Conservation (phyloP, 78 protist species). For the Dictyostelium brefeldianum region DNA sequence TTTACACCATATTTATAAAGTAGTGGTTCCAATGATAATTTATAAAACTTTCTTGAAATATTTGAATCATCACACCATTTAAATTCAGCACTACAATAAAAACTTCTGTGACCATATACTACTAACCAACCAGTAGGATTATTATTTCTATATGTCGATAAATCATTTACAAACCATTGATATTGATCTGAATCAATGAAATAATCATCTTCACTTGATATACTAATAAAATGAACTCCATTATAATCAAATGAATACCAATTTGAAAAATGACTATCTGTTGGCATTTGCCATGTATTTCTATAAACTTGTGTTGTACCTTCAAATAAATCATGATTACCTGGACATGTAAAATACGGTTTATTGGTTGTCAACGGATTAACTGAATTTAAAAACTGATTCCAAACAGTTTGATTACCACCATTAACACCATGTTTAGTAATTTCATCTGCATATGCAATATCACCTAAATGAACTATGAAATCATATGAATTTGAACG, state of each 20-base stretch:
- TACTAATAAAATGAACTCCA: constrained; percentile 43
- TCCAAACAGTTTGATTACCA: constrained; percentile 60
- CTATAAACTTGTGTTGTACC: constrained; percentile 1
- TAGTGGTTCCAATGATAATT: constrained; percentile 13
- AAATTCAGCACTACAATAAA: constrained; percentile 24
- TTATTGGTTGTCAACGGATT: constrained; percentile 8
- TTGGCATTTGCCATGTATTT: constrained; percentile 57
- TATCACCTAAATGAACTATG: constrained; percentile 46
- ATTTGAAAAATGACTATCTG: neutral
- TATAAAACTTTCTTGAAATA: neutral
- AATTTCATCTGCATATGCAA: constrained; percentile 58
- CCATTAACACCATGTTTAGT: neutral
- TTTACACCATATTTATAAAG: constrained; percentile 31
- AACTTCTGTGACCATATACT: constrained; percentile 38
- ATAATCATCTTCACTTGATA: constrained; percentile 44
- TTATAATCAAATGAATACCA: constrained; percentile 56
- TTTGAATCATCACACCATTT: constrained; percentile 32
- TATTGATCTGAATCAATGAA: constrained; percentile 7
- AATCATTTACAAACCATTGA: constrained; percentile 36
- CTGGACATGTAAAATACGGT: constrained; percentile 37
- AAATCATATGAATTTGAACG: neutral
- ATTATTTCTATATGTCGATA: neutral
- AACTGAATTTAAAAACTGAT: constrained; percentile 12
- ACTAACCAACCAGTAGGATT: constrained; percentile 67
- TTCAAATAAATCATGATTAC: constrained; percentile 42